Conservation (phyloP, 257 asterid genomes). For the Paulownia fortunei region DNA sequence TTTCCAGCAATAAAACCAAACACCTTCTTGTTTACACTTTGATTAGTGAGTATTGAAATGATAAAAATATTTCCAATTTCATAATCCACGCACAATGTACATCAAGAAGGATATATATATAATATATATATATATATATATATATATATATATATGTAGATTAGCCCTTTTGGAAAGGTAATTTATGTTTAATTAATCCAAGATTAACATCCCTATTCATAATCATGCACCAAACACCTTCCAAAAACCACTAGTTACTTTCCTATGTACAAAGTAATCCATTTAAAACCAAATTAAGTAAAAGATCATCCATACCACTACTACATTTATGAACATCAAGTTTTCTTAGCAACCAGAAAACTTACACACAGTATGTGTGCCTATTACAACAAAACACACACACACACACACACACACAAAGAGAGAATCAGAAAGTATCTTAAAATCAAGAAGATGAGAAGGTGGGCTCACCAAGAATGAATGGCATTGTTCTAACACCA, state of each 20-base stretch:
- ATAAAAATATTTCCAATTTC: not conserved
- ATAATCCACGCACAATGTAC: not conserved
- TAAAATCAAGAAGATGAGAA: not conserved
- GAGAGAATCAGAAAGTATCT: not conserved
- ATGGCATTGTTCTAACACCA: slow-evolving; percentile 81
- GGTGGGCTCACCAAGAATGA: slow-evolving; percentile 67
- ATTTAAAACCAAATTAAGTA: not conserved
- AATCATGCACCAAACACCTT: not conserved
- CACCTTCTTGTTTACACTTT: not conserved
- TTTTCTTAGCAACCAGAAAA: not conserved
- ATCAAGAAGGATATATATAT: not conserved
- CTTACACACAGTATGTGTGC: not conserved
- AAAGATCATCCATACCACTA: not conserved
- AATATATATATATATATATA: not conserved
- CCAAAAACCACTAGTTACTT: not conserved
- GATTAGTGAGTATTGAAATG: not conserved
- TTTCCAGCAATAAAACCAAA: not conserved
- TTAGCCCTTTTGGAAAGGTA: not conserved
- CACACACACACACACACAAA: not conserved
- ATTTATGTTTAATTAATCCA: not conserved
- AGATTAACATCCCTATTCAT: not conserved
- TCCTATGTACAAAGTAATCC: not conserved
- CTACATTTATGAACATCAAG: not conserved
- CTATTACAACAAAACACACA: not conserved
- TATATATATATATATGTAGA: not conserved